Conservation (phyloP, 129 eudicot species). For the Lonicera japonica region DNA sequence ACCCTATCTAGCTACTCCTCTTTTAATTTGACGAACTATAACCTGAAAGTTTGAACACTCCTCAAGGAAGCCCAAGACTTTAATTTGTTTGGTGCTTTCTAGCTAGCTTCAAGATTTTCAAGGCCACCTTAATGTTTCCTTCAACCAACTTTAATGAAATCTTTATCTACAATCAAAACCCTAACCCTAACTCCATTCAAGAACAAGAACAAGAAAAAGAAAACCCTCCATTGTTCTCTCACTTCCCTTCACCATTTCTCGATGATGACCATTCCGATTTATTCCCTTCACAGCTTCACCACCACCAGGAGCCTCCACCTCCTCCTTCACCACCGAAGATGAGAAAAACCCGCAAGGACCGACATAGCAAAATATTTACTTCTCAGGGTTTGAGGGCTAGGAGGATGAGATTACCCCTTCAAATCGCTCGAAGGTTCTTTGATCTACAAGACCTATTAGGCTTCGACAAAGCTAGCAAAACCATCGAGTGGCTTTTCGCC, state of each 20-base stretch:
- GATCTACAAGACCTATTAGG: not conserved
- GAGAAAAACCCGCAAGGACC: not conserved
- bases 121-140: too few species aligned
- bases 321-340: not conserved
- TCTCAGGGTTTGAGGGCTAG: not conserved
- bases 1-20: too few species aligned
- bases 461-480: not conserved
- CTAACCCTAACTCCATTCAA: too few species aligned
- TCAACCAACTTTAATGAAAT: too few species aligned
- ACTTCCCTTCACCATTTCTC: not conserved
- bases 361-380: not conserved
- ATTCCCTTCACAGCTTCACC: not conserved
- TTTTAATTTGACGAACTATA: too few species aligned
- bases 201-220: too few species aligned
- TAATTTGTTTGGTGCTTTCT: too few species aligned
- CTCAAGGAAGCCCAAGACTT: too few species aligned
- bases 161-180: not conserved
- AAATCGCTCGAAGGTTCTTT: not conserved
- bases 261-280: not conserved
- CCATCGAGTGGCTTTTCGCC: not conserved
- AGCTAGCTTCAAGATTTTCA: too few species aligned
- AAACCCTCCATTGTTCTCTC: not conserved
- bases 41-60: too few species aligned
- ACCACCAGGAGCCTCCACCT: not conserved
- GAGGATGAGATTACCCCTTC: not conserved